Percentiles rank a stretch among this genome's conserved stretches.
Evolutionary conservation across 208 protist species (phyloP).

Genomic region (Acanthamoeba sp.): DNA sequence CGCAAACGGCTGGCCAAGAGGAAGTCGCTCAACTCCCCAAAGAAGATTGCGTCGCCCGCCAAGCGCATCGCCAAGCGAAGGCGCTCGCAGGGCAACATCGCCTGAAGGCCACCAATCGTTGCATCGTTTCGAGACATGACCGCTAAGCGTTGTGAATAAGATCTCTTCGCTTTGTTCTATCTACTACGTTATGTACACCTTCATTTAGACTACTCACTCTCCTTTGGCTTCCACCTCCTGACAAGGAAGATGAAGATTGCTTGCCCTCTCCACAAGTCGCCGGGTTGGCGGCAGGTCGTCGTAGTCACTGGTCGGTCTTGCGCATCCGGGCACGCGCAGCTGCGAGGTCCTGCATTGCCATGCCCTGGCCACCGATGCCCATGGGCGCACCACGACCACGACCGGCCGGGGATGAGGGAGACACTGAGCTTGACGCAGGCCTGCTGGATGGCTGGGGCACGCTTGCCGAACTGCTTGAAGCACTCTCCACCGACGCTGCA

Average conservation of each 20-base stretch:
- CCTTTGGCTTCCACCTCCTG: background rate
- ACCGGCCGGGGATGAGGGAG: background rate
- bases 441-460: background rate
- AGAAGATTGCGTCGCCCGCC: slow-evolving; percentile 51
- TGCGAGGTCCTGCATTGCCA: background rate
- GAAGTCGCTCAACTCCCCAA: slow-evolving; percentile 67
- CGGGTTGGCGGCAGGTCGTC: background rate
- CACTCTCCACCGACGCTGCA: background rate
- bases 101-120: background rate
- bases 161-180: background rate
- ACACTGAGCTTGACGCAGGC: background rate
- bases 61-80: slow-evolving; percentile 66
- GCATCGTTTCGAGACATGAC: background rate
- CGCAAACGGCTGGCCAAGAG: slow-evolving; percentile 3
- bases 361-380: slow-evolving; percentile 15
- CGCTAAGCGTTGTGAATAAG: background rate
- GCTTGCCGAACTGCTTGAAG: too few species aligned
- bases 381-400: slow-evolving; percentile 12
- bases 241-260: too few species aligned
- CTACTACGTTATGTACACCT: background rate
- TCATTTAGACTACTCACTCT: background rate
- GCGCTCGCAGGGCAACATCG: slow-evolving; percentile 24
- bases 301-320: background rate
- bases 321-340: slow-evolving; percentile 2
- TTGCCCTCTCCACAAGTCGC: too few species aligned